phyloP scores from a whole-genome alignment of 2,329 filamentous ascomycete species.

The Purpureocillium lavendulum region DNA sequence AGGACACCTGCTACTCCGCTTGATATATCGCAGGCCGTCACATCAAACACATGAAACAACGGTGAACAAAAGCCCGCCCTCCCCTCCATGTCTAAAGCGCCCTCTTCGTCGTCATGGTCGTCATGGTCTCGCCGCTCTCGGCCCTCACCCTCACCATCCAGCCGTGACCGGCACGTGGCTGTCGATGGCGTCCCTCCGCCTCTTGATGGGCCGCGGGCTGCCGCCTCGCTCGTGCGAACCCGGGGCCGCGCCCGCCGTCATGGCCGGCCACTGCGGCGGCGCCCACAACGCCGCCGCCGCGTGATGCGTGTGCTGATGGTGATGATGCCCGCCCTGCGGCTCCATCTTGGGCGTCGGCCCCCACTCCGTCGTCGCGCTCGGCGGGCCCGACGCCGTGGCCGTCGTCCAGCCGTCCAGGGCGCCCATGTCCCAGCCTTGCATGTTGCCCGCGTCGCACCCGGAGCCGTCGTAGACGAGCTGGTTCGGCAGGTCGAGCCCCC shows the following conservation, averaged over 20 bases:
- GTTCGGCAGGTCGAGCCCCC: constrained; percentile 22
- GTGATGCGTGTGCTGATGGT: no score
- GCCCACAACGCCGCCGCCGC: constrained; percentile 26
- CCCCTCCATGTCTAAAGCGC: no score
- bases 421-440: constrained; percentile 30
- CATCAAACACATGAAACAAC: no score
- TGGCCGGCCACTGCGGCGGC: constrained; percentile 21
- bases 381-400: constrained; percentile 10
- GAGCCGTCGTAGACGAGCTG: constrained; percentile 26
- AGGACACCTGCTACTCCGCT: no score
- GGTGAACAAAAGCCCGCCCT: no score
- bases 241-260: constrained; percentile 17
- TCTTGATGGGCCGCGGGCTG: constrained; percentile 28
- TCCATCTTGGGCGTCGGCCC: constrained; percentile 21
- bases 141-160: constrained; percentile 19
- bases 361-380: constrained; percentile 23
- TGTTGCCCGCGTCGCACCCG: constrained; percentile 17
- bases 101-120: not conserved
- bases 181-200: constrained; percentile 24
- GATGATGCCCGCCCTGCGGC: constrained; percentile 8
- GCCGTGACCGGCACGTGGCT: constrained; percentile 22
- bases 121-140: not conserved
- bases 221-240: constrained; percentile 19
- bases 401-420: constrained; percentile 24
- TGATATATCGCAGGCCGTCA: no score